phyloP scores from a whole-genome alignment of 2,329 filamentous ascomycete genomes.

The Ascochyta fabae region DNA sequence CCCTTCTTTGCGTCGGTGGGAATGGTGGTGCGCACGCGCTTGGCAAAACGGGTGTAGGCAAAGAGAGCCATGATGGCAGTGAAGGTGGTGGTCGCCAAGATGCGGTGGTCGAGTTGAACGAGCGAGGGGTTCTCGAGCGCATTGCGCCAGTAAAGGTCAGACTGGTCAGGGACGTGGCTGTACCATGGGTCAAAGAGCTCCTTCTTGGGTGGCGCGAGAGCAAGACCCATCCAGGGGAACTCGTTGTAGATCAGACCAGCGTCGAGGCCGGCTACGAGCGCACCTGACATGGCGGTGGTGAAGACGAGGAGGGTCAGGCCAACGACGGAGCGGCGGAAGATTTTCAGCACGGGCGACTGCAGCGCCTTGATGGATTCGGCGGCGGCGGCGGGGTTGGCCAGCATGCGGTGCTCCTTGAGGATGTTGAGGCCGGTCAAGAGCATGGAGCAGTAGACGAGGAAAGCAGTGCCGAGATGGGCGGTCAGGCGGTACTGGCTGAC shows the following conservation, averaged over 20 bases:
- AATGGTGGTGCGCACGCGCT: slow-evolving; percentile 64
- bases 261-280: slow-evolving; percentile 91
- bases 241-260: slow-evolving; percentile 99
- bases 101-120: slow-evolving; percentile 94
- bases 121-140: slow-evolving; percentile 95
- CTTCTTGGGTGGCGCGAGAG: slow-evolving; percentile 77
- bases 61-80: slow-evolving; percentile 79
- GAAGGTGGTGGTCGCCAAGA: slow-evolving; percentile 89
- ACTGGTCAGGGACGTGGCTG: slow-evolving; percentile 75
- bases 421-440: slow-evolving; percentile 85
- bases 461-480: slow-evolving; percentile 87
- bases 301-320: slow-evolving; percentile 80
- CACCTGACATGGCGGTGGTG: slow-evolving; percentile 89
- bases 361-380: slow-evolving; percentile 67
- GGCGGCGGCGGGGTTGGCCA: slow-evolving; percentile 70
- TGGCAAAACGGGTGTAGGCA: slow-evolving; percentile 76
- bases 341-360: slow-evolving; percentile 66
- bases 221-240: slow-evolving; percentile 92
- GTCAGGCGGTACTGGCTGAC: slow-evolving; percentile 95
- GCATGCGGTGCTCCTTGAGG: slow-evolving; percentile 75
- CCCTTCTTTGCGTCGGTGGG: slow-evolving; percentile 71
- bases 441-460: slow-evolving; percentile 94
- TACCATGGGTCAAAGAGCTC: slow-evolving; percentile 90
- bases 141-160: slow-evolving; percentile 95
- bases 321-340: slow-evolving; percentile 76